A percentile compares a stretch with the other conserved stretches of the same genome.
Evolutionary conservation across 2,329 filamentous ascomycete species (phyloP).

Genomic region (Pyrenochaeta sp.): DNA sequence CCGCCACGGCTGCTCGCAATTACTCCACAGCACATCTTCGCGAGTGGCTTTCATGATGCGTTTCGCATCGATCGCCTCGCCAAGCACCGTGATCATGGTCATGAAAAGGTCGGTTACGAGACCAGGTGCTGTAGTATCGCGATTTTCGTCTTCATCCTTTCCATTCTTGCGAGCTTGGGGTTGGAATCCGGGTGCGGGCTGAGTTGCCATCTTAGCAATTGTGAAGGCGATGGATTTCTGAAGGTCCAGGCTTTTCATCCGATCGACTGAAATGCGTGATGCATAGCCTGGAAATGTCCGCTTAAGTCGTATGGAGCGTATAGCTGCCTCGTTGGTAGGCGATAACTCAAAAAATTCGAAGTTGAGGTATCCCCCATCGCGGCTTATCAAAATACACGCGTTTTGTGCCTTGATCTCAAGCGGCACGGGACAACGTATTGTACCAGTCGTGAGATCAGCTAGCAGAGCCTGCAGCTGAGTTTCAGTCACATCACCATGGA

Average conservation of each 20-base stretch:
- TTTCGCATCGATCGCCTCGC: constrained; percentile 18
- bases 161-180: constrained; percentile 50
- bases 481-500: constrained; percentile 19
- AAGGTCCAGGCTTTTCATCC: constrained; percentile 23
- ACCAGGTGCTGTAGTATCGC: constrained; percentile 58
- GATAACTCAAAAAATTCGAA: constrained; percentile 58
- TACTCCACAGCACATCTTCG: constrained; percentile 61
- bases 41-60: constrained; percentile 60
- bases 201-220: constrained; percentile 46
- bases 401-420: constrained; percentile 57
- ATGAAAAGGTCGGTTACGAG: constrained; percentile 62
- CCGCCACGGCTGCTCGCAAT: constrained; percentile 54
- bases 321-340: constrained; percentile 47
- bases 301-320: constrained; percentile 17
- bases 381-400: constrained; percentile 53
- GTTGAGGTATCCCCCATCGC: constrained; percentile 27
- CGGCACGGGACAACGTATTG: constrained; percentile 25
- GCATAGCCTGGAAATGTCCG: constrained; percentile 53
- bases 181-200: constrained; percentile 43
- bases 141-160: constrained; percentile 47
- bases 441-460: constrained; percentile 23
- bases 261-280: constrained; percentile 38
- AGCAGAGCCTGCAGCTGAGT: constrained; percentile 10
- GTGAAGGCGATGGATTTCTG: constrained; percentile 32
- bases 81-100: constrained; percentile 47